Evolutionary conservation across 75 land plant species (phyloP).

Genomic region (Azolla pinnata): DNA sequence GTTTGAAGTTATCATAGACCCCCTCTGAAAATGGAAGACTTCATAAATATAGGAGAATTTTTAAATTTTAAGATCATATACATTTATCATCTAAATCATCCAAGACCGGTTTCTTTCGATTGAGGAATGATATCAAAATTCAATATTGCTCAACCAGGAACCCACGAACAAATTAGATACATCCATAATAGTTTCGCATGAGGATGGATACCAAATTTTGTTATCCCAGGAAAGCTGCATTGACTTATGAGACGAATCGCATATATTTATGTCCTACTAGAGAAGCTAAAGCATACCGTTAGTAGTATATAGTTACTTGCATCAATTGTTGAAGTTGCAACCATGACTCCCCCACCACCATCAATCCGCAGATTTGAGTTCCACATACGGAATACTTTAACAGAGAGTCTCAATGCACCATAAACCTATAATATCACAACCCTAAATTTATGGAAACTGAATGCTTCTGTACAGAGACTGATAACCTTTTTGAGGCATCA

Average conservation of each 20-base stretch:
- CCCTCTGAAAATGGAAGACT: constrained; percentile 35
- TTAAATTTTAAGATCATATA: too few relatives aligned
- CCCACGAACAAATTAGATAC: too few relatives aligned
- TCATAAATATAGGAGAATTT: too few relatives aligned
- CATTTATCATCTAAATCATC: neutral
- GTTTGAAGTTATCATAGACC: constrained; percentile 71
- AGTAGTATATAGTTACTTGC: constrained; percentile 76
- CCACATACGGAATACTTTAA: constrained; percentile 92
- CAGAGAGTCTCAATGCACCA: constrained; percentile 84
- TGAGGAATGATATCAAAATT: too few relatives aligned
- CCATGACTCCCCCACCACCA: constrained; percentile 67
- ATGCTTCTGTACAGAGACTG: too few relatives aligned
- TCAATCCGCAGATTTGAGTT: constrained; percentile 74
- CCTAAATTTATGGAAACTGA: neutral
- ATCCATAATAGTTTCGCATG: too few relatives aligned
- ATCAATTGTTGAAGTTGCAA: constrained; percentile 73
- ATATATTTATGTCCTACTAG: too few relatives aligned
- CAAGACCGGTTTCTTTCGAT: neutral
- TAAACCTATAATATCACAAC: constrained; percentile 49
- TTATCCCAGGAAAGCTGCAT: too few relatives aligned
- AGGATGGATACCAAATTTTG: too few relatives aligned
- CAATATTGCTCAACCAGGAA: too few relatives aligned
- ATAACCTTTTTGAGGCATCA: too few relatives aligned
- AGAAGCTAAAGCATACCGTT: constrained; percentile 34
- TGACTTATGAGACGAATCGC: neutral